Evolutionary conservation across 805 yeast species (phyloP), one percentile per base, ranked within the genome.

Genomic region (Saccharomyces paradoxus): DNA sequence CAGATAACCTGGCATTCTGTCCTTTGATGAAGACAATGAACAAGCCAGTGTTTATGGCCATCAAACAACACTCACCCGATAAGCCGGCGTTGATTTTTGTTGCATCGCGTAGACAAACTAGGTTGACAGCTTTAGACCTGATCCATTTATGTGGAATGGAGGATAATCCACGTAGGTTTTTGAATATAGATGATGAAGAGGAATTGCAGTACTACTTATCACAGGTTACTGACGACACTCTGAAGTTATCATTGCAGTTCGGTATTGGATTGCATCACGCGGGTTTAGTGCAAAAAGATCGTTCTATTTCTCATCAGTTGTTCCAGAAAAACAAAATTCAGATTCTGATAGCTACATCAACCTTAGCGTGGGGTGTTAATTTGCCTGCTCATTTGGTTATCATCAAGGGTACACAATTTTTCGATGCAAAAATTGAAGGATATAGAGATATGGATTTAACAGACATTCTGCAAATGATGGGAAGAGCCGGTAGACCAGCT

Each of bases 321-420:
- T 94, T 94, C 68, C 77, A 84, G 41, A 71, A 76, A 29, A 97
- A 97, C 46, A 86, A 89, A 1, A 86, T 95, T 60, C 89, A 87
- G 59, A 97, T 94, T 2, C 74, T 94, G 21, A 87, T 95, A 63
- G 92, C 97, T 71, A 94, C 99, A 0, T 95, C 99, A 0, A 94
- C 99, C 0, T 80, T 94, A 55, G 99, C 99, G 0, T 94, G 99
- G 99, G 99, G 99, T 80, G 98, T 94, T 28, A 94, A 94, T 66
- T 76, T 95, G 56, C 99, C 99, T 2, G 99, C 99, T 2, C 97
- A 97, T 1, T 94, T 90, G n/a, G 99, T 94, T 21, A 87, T 94
- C 58, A 84, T 94, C 32, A 94, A 94, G 64, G 99, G 99, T 2
- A 94, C 99, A 0, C 97, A 94, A 67, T 89, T 94, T 3, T 94